Evolutionary conservation across 192 early-diverging fungal species (phyloP).

Genomic region (Entrophospora sp.): DNA sequence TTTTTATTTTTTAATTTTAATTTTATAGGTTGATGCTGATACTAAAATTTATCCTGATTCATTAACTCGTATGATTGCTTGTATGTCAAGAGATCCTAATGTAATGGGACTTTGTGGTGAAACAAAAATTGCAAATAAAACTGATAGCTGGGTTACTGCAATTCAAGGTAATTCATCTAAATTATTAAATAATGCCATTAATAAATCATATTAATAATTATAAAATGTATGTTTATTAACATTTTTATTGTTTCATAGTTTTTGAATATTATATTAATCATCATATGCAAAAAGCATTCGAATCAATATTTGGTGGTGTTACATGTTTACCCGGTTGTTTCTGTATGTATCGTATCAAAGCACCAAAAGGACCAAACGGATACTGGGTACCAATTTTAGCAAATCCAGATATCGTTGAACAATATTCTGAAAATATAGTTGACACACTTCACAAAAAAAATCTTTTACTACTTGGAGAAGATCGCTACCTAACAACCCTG

Average conservation of each 20-base stretch:
- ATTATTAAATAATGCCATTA: background rate
- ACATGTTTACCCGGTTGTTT: constrained; percentile 81
- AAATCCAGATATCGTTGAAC: constrained; percentile 75
- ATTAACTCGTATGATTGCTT: constrained; percentile 57
- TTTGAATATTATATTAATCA: constrained; percentile 86
- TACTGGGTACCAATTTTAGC: constrained; percentile 81
- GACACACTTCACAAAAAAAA: constrained; percentile 92
- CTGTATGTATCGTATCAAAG: constrained; percentile 81
- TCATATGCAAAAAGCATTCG: constrained; percentile 74
- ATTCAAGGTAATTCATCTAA: constrained; percentile 44
- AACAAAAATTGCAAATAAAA: constrained; percentile 77
- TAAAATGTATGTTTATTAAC: background rate
- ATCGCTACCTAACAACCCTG: constrained; percentile 91
- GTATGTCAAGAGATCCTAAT: constrained; percentile 61
- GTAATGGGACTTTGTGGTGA: constrained; percentile 74
- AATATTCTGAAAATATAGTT: constrained; percentile 79
- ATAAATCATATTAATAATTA: background rate
- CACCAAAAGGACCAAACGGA: constrained; percentile 65
- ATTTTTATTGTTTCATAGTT: constrained; percentile 30
- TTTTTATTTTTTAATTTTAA: background rate
- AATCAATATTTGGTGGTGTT: constrained; percentile 79
- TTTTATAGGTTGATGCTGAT: constrained; percentile 69
- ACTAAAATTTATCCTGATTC: constrained; percentile 76
- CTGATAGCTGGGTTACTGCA: constrained; percentile 66
- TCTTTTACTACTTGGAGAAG: constrained; percentile 85